These are phyloP conservation scores for Pseudovirgaria hyperparasitica DNA, from an alignment of 2,329 filamentous ascomycete genomes.

Conservation along the genomic window DNA sequence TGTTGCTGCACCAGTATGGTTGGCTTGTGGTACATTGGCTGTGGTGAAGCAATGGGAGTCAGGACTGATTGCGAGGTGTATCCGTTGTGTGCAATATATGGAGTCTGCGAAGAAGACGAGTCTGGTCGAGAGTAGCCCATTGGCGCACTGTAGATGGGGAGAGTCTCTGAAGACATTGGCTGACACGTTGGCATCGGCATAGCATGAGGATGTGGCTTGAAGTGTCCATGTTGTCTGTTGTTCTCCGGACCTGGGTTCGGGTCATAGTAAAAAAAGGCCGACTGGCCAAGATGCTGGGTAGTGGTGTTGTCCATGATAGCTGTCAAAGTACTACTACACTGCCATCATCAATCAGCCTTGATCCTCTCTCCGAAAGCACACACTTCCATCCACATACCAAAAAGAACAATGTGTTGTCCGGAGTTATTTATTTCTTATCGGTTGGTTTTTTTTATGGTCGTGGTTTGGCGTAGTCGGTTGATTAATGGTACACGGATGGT, in stretches of 20 bases:
- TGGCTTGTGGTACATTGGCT: slow-evolving; percentile 62
- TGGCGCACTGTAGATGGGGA: too few relatives aligned
- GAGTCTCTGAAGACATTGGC: slow-evolving; percentile 30
- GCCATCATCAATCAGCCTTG: neutral
- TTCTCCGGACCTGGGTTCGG: slow-evolving; percentile 58
- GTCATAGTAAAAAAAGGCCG: slow-evolving; percentile 78
- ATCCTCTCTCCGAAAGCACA: too few relatives aligned
- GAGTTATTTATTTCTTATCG: slow-evolving; percentile 6
- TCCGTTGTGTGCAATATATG: slow-evolving; percentile 34
- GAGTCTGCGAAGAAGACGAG: slow-evolving; percentile 48
- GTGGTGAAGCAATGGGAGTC: slow-evolving; percentile 66
- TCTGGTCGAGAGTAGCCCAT: slow-evolving; percentile 41
- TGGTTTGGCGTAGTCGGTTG: slow-evolving; percentile 17
- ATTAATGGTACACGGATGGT: too few relatives aligned
- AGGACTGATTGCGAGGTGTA: slow-evolving; percentile 49
- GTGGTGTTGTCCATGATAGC: slow-evolving; percentile 12
- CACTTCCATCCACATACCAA: neutral
- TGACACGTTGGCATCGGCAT: slow-evolving; percentile 32
- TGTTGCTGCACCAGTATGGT: slow-evolving; percentile 53
- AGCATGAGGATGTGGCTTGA: slow-evolving; percentile 47
- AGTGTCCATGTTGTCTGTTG: slow-evolving; percentile 59
- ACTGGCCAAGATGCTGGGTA: slow-evolving; percentile 50
- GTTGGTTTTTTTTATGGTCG: slow-evolving; percentile 2
- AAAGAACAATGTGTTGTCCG: slow-evolving; percentile 12
- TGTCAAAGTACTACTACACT: slow-evolving; percentile 7